Evolutionary conservation across 805 yeast species (phyloP).

Genomic region (Candida saitoana): DNA sequence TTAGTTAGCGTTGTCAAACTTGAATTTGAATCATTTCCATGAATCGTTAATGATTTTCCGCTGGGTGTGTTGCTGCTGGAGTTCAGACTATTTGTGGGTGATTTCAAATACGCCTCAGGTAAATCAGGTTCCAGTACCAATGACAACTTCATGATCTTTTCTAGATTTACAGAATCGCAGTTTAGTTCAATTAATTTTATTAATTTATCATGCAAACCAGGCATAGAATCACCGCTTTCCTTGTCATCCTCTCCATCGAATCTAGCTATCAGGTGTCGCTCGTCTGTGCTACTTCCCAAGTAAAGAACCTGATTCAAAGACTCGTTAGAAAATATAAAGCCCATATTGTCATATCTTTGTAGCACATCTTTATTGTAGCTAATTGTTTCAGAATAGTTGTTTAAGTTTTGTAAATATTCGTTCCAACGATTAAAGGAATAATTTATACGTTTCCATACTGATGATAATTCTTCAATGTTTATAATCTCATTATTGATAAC

Average conservation of each 20-base stretch:
- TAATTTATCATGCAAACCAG: slow-evolving; percentile 36
- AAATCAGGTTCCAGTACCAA: slow-evolving; percentile 59
- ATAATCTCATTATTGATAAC: slow-evolving; percentile 42
- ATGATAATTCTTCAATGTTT: slow-evolving; percentile 54
- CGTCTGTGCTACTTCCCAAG: slow-evolving; percentile 36
- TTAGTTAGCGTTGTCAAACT: background rate
- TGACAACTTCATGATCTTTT: slow-evolving; percentile 60
- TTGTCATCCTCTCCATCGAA: slow-evolving; percentile 4
- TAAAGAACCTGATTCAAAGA: slow-evolving; percentile 40
- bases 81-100: background rate
- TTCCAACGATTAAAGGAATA: slow-evolving; percentile 82
- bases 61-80: slow-evolving; percentile 1
- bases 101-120: slow-evolving; percentile 32
- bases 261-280: background rate
- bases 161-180: slow-evolving; percentile 44
- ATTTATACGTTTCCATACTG: slow-evolving; percentile 61
- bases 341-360: slow-evolving; percentile 37
- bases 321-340: slow-evolving; percentile 41
- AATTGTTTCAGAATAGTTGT: slow-evolving; percentile 40
- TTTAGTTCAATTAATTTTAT: slow-evolving; percentile 43
- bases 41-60: slow-evolving; percentile 14
- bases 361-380: slow-evolving; percentile 38
- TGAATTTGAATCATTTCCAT: slow-evolving; percentile 20
- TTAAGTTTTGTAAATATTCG: slow-evolving; percentile 53
- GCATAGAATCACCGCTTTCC: slow-evolving; percentile 1